Base-by-base conservation (phyloP, 805 yeast genomes). In the Suhomyces sp. region DNA sequence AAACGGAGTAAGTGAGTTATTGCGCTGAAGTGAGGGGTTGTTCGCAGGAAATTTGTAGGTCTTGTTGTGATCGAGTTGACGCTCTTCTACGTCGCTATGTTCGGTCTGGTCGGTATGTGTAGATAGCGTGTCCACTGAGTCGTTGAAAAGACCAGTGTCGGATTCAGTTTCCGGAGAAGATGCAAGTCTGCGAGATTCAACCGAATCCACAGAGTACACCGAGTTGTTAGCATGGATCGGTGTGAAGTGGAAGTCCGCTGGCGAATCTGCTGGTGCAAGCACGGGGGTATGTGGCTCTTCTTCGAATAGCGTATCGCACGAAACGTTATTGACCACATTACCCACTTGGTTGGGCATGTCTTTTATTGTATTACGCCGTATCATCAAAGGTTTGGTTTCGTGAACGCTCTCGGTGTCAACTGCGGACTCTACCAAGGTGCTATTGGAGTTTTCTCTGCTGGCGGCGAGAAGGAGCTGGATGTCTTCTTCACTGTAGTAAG, bases 401-500 rank as follows among this genome's bases (percentile, higher is more conserved):
- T 43, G 20, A 2, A 51, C 21, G 22, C 49, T 58, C 29, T 59
- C 66, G 13, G 15, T 19, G 1, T 27, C 25, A 37, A 17, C 41
- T 9, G 39, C 44, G 6, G 31, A 29, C 41, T 52, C 57, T 20
- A 56, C 61, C 51, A 63, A 60, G 2, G 67, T 62, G n/a, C 51
- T 43, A 29, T 44, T 46, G 12, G 65, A 60, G 10, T 47, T 45
- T 35, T 53, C 58, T 15, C 43, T 39, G 50, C 39, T 24, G 43
- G 51, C 51, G 43, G 52, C 51, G 7, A 56, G 48, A 47, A 69
- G 53, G 51, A 68, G 51, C 17, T 62, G 54, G 5, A 70, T 44
- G 45, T 68, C 73, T 17, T 67, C 68, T 17, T 64, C 61, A 6
- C 63, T 61, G 49, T 73, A 70, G 61, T 64, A 72, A 43, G 53